A percentile compares a stretch with the other conserved stretches of the same genome.
Conservation (phyloP, 2,329 filamentous ascomycete species). For the Botrytis aclada region DNA sequence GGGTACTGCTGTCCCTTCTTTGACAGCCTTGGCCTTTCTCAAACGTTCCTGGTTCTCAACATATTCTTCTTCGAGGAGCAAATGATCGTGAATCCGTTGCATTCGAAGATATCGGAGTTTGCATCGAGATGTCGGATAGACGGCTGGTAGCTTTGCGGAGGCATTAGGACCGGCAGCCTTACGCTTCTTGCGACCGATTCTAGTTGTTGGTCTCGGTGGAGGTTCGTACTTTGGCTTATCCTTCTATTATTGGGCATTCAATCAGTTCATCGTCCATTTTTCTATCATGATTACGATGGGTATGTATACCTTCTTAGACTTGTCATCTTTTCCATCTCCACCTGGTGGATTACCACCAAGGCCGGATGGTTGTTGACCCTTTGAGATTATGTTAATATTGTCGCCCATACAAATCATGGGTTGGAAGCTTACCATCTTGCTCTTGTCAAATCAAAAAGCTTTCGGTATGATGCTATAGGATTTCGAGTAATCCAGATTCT, state of each 20-base stretch:
- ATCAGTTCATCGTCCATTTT: slow-evolving; percentile 24
- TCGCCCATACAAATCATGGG: slow-evolving; percentile 16
- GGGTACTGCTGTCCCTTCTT: slow-evolving; percentile 60
- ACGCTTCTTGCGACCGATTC: slow-evolving; percentile 98
- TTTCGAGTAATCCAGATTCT: background rate
- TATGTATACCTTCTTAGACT: slow-evolving; percentile 81
- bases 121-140: slow-evolving; percentile 95
- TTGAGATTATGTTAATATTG: slow-evolving; percentile 25
- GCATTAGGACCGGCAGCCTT: slow-evolving; percentile 90
- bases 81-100: slow-evolving; percentile 97
- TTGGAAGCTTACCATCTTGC: slow-evolving; percentile 35
- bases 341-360: slow-evolving; percentile 50
- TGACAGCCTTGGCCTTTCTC: slow-evolving; percentile 83
- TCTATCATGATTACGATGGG: background rate
- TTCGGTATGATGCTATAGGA: background rate
- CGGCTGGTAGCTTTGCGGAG: slow-evolving; percentile 87
- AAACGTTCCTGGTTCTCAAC: slow-evolving; percentile 98
- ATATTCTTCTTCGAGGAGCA: slow-evolving; percentile 95
- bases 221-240: slow-evolving; percentile 99
- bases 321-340: slow-evolving; percentile 75
- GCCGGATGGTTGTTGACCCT: slow-evolving; percentile 46
- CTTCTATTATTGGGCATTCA: slow-evolving; percentile 61
- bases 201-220: slow-evolving; percentile 91
- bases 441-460: slow-evolving; percentile 20
- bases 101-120: slow-evolving; percentile 95